These are phyloP conservation scores for Pestalotiopsis sp. DNA, from an alignment of 2,329 filamentous ascomycete species.

Conservation along the genomic window DNA sequence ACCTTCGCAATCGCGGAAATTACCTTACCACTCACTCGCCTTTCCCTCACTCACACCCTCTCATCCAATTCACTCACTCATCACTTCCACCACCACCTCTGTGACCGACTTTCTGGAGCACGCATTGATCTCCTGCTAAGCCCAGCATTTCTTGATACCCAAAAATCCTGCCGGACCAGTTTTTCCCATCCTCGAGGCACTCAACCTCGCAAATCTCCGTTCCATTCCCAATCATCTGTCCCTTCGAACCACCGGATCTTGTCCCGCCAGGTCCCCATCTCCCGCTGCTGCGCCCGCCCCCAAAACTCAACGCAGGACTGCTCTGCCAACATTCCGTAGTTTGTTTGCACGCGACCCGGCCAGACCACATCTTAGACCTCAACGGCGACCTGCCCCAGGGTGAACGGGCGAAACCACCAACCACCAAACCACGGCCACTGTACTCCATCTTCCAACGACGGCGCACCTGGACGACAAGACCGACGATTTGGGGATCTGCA, in stretches of 20 bases:
- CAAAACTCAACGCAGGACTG: background rate
- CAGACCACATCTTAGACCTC: background rate
- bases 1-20: constrained; percentile 4
- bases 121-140: constrained; percentile 1
- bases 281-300: background rate
- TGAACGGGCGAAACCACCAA: background rate
- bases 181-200: background rate
- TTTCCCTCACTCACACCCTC: background rate
- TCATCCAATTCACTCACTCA: background rate
- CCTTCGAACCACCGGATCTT: background rate
- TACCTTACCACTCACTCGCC: background rate
- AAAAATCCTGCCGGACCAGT: background rate
- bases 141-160: constrained; percentile 7
- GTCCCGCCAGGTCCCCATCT: background rate
- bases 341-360: background rate
- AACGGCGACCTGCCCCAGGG: background rate
- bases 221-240: background rate
- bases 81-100: background rate
- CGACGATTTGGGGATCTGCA: background rate
- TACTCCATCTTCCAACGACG: too few relatives aligned
- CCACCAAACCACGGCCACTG: background rate
- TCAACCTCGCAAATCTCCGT: background rate
- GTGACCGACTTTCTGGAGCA: background rate
- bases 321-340: background rate
- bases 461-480: background rate